Base-by-base conservation (phyloP, 768 basidiomycete species). In the Pleurotus giganteus region DNA sequence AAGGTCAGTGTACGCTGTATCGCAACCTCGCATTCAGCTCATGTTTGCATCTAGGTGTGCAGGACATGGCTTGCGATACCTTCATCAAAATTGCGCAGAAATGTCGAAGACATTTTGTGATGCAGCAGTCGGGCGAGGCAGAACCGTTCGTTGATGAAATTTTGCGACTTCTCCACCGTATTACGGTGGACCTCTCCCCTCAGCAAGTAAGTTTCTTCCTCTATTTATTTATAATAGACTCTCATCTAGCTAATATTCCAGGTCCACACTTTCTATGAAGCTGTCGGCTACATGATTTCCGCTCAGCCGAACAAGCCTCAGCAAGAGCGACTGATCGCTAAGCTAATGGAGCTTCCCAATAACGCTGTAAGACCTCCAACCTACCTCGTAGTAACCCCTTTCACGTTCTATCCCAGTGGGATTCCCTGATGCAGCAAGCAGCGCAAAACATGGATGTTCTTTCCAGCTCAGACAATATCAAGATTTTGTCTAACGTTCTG, bases 21-120 rank as follows among this genome's bases (percentile, higher is more conserved):
- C 26, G 32, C 36, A 13, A 26, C 36, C 45, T 32, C 17, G 27
- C 42, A 15, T 58, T 26, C 32, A 23, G 2, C n/a, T 47, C 29
- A 17, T 34, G 54, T 32, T 32, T 59, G 26, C 42, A 27, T 60
- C 37, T 61, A 91, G 93, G 95, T 75, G 97, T 99, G 9, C 97
- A 99, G 70, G 97, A 99, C 74, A 99, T 99, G 97, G 97, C 97
- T 43, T 99, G 97, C 73, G 97, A 99, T 69, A 99, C 97, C 0
- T 99, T 99, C 73, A 98, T 99, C 78, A 99, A 98, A 74, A 99
- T 99, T 63, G 94, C 97, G 21, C 97, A 99, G 69, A 99, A 98
- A 71, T 98, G 95, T 69, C 82, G 94, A 37, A 82, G 96, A 52
- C 97, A 99, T 71, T 99, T 99, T 63, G 94, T 99, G 57, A 94